Percentiles rank a stretch among this genome's conserved stretches.
Conservation (phyloP, 352 stramenopile genomes). For the Pythium rishiriense region DNA sequence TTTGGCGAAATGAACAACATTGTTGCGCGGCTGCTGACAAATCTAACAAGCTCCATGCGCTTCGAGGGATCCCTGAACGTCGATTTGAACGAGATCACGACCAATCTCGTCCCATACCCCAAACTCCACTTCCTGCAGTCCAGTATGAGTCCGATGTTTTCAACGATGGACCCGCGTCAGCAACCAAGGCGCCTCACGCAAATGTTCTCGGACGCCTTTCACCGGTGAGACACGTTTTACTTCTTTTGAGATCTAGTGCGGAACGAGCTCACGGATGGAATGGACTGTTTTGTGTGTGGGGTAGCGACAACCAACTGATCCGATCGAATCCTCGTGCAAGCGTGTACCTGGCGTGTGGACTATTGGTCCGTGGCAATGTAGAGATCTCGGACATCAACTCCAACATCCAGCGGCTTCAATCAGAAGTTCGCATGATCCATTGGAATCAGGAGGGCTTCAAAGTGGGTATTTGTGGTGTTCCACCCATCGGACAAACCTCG, state of each 20-base stretch:
- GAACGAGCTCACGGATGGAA: not conserved
- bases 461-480: constrained; percentile 70
- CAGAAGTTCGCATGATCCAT: constrained; percentile 83
- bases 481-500: constrained; percentile 53
- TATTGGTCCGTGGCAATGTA: constrained; percentile 85
- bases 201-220: constrained; percentile 71
- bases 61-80: constrained; percentile 99
- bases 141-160: constrained; percentile 68
- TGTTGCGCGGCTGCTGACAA: constrained; percentile 96
- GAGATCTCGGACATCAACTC: constrained; percentile 87
- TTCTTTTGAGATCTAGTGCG: constrained; percentile 4
- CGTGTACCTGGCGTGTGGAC: constrained; percentile 82
- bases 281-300: not conserved
- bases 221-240: constrained; percentile 32
- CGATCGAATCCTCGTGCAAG: constrained; percentile 64
- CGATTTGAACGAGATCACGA: constrained; percentile 99
- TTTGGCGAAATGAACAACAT: constrained; percentile 99
- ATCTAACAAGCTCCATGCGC: constrained; percentile 98
- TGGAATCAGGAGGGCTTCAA: constrained; percentile 94
- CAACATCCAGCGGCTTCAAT: constrained; percentile 84
- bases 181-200: constrained; percentile 57
- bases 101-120: constrained; percentile 99
- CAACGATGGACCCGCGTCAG: constrained; percentile 45
- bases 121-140: constrained; percentile 98
- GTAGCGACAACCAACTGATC: constrained; percentile 78